Evolutionary conservation across 805 yeast species (phyloP).

Genomic region (Metschnikowia cerradonensis): DNA sequence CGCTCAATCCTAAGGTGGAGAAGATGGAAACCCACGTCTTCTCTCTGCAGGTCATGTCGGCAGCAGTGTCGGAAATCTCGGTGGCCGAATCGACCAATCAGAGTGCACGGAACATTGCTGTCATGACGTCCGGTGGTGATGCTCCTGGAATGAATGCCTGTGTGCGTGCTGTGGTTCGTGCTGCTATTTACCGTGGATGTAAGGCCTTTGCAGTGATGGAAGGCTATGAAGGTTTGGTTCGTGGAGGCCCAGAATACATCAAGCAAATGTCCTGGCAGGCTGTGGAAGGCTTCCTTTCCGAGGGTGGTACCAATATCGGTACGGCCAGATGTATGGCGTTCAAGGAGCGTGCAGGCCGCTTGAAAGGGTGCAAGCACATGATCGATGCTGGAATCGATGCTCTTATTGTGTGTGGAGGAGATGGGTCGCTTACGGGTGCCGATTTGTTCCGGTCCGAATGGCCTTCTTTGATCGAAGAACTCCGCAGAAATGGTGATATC

Average conservation of each 20-base stretch:
- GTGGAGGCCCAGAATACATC: conserved; percentile 54
- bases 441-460: conserved; percentile 73
- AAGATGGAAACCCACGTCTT: conserved; percentile 19
- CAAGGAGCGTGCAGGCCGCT: conserved; percentile 61
- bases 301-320: conserved; percentile 77
- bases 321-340: conserved; percentile 72
- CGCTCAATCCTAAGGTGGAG: conserved; percentile 42
- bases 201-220: conserved; percentile 66
- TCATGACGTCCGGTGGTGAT: conserved; percentile 81
- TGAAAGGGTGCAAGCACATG: conserved; percentile 61
- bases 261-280: conserved; percentile 68
- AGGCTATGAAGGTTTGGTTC: conserved; percentile 70
- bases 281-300: conserved; percentile 64
- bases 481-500: conserved; percentile 43
- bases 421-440: conserved; percentile 80
- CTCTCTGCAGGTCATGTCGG: conserved; percentile 8
- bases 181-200: conserved; percentile 63
- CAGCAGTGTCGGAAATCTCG: conserved; percentile 9
- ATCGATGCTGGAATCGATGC: conserved; percentile 73
- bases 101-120: conserved; percentile 50
- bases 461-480: conserved; percentile 65
- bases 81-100: neutral
- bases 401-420: conserved; percentile 78
- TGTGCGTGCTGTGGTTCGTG: conserved; percentile 67
- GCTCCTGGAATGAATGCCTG: conserved; percentile 81